phyloP scores from a whole-genome alignment of 139 green algal genomes.

The Tetratostichococcus sp. region DNA sequence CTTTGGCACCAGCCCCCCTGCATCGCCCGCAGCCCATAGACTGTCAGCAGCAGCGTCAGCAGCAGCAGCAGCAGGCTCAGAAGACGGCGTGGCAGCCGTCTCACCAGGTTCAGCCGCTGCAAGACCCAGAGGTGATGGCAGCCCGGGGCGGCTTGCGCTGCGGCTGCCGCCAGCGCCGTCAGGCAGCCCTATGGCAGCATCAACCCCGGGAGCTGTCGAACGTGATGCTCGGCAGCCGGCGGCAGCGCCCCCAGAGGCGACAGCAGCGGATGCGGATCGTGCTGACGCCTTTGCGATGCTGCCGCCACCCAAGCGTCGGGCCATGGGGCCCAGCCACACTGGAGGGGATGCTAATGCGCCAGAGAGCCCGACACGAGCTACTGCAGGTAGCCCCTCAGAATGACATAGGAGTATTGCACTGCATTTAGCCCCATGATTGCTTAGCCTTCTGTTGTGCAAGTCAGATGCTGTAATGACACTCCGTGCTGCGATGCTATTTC shows the following conservation, averaged over 20 bases:
- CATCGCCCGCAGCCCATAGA: slow-evolving; percentile 1
- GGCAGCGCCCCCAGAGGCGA: too few species aligned
- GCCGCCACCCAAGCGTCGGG: neutral
- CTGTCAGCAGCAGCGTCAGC: neutral
- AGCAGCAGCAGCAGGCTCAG: neutral
- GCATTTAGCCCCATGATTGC: too few species aligned
- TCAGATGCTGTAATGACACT: too few species aligned
- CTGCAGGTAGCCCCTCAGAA: too few species aligned
- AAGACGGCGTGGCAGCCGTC: neutral
- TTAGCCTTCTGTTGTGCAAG: too few species aligned
- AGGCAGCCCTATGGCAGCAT: neutral
- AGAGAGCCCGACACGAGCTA: neutral
- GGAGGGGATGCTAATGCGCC: neutral
- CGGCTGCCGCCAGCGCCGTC: neutral
- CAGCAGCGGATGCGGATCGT: neutral
- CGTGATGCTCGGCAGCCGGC: too few species aligned
- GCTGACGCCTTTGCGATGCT: neutral
- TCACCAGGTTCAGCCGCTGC: neutral
- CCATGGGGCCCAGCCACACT: neutral
- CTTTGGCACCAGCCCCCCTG: slow-evolving; percentile 12
- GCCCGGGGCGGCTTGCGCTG: neutral
- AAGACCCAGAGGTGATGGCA: neutral
- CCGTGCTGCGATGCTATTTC: too few species aligned
- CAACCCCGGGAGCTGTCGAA: too few species aligned
- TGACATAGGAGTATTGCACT: too few species aligned